A percentile compares a stretch with the other conserved stretches of the same genome.
phyloP scores from a whole-genome alignment of 805 yeast genomes.

The Metschnikowia santaceciliae region DNA sequence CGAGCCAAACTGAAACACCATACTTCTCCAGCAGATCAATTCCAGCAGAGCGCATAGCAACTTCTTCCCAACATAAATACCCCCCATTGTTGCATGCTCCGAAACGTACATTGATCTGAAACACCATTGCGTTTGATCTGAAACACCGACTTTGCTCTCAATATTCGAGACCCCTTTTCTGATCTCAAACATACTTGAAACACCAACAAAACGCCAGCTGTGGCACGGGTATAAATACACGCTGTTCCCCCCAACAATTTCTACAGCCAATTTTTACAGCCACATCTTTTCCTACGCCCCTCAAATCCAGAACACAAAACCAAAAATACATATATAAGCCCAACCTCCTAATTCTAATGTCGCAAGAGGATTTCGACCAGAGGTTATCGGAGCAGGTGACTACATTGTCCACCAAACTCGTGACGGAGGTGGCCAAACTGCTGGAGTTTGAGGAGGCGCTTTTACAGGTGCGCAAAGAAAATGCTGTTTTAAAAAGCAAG shows the following conservation, averaged over 20 bases:
- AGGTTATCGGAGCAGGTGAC: conserved; percentile 55
- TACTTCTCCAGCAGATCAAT: background rate
- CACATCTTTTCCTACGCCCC: no score
- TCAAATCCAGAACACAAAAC: no score
- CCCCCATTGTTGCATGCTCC: no score
- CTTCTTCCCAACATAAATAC: background rate
- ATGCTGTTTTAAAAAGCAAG: conserved; percentile 4
- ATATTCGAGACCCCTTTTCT: no score
- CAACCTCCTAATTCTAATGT: conserved; percentile 1
- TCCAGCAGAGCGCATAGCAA: background rate
- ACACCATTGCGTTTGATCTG: no score
- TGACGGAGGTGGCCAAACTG: conserved; percentile 57
- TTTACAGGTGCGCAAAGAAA: conserved; percentile 35
- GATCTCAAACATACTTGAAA: background rate
- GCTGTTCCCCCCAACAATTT: no score
- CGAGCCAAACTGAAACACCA: background rate
- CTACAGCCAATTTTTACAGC: no score
- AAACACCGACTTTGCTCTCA: no score
- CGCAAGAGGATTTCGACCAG: conserved; percentile 25
- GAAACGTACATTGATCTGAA: no score
- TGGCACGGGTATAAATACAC: no score
- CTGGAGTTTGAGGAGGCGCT: conserved; percentile 51
- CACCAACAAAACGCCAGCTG: background rate
- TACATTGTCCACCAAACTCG: conserved; percentile 53
- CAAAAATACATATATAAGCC: no score